These are phyloP conservation scores for Silybum marianum DNA, from an alignment of 129 eudicot genomes.

Conservation along the genomic window DNA sequence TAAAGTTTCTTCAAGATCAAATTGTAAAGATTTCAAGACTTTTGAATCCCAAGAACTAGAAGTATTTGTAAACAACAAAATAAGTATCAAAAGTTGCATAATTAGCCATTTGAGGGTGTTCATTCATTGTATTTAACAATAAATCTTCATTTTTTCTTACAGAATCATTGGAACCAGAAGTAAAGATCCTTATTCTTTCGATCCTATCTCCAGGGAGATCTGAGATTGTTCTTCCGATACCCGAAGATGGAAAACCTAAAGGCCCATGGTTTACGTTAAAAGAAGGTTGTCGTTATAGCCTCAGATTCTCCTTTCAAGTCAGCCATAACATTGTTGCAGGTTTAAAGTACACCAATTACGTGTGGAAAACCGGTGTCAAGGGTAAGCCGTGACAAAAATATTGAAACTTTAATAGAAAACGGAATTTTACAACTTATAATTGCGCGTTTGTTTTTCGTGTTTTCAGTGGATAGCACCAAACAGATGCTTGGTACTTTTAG, in stretches of 20 bases:
- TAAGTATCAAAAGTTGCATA: background rate
- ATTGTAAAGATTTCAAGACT: background rate
- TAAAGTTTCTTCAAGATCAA: background rate
- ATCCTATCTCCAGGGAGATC: constrained; percentile 61
- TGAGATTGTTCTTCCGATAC: constrained; percentile 58
- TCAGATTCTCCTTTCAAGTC: constrained; percentile 62
- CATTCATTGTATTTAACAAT: background rate
- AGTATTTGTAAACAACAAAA: background rate
- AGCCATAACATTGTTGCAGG: constrained; percentile 61
- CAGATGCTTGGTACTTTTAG: constrained; percentile 76
- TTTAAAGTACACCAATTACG: constrained; percentile 59
- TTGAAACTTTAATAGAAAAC: background rate
- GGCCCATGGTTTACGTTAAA: constrained; percentile 71
- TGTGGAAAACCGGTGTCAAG: constrained; percentile 71
- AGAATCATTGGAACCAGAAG: constrained; percentile 68
- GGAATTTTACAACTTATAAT: background rate
- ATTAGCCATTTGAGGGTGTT: background rate
- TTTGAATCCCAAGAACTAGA: background rate
- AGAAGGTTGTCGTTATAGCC: constrained; percentile 61
- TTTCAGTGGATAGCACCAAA: constrained; percentile 54
- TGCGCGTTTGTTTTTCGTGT: background rate
- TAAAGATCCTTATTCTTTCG: constrained; percentile 59
- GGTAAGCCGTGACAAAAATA: constrained; percentile 34
- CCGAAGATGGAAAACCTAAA: constrained; percentile 62
- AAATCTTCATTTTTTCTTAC: constrained; percentile 25